Evolutionary conservation across 106 monocot species (phyloP).

Genomic region (Ottelia alismoides): DNA sequence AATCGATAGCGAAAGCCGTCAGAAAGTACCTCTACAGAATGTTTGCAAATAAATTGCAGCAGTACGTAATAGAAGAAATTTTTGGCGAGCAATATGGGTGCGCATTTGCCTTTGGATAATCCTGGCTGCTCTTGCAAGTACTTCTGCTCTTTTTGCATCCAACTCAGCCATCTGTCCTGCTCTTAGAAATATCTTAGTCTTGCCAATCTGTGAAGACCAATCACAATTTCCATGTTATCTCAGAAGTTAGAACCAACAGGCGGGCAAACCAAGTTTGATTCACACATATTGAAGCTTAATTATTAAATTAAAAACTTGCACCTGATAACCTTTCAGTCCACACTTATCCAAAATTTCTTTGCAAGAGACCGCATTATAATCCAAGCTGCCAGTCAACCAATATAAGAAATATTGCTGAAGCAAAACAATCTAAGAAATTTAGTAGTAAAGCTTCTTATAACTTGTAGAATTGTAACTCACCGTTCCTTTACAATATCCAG

Average conservation of each 20-base stretch:
- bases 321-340: slow-evolving; percentile 66
- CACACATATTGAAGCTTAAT: too few species aligned
- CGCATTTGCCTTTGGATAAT: slow-evolving; percentile 77
- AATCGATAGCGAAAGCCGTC: too few species aligned
- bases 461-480: slow-evolving; percentile 33
- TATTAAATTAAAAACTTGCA: slow-evolving; percentile 8
- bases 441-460: neutral
- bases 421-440: neutral
- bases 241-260: too few species aligned
- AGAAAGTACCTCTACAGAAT: slow-evolving; percentile 54
- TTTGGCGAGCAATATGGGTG: slow-evolving; percentile 53
- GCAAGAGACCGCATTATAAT: slow-evolving; percentile 59
- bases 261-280: too few species aligned
- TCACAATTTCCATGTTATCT: too few species aligned
- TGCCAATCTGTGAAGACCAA: slow-evolving; percentile 50
- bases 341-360: slow-evolving; percentile 65
- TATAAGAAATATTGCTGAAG: neutral
- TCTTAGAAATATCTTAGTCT: slow-evolving; percentile 79
- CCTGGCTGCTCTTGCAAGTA: slow-evolving; percentile 63
- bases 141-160: slow-evolving; percentile 71
- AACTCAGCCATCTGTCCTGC: slow-evolving; percentile 93
- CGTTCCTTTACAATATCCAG: slow-evolving; percentile 49
- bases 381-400: slow-evolving; percentile 29
- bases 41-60: slow-evolving; percentile 61
- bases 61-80: slow-evolving; percentile 39